phyloP scores from a whole-genome alignment of 2,329 filamentous ascomycete species.

The Bretziella fagacearum region DNA sequence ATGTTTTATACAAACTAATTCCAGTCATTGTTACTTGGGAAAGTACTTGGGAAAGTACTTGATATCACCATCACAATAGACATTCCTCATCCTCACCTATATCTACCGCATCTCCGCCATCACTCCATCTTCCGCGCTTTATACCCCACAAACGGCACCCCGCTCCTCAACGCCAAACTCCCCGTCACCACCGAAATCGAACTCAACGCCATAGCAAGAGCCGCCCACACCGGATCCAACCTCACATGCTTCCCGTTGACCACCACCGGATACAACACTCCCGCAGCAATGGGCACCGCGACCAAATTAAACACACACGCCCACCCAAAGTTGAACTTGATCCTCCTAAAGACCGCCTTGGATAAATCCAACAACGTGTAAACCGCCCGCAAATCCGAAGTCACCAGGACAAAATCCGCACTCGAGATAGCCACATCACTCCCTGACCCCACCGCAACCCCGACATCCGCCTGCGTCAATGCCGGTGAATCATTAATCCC shows the following conservation, averaged over 20 bases:
- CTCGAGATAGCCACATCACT: constrained; percentile 70
- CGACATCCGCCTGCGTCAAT: constrained; percentile 62
- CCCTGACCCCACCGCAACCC: constrained; percentile 68
- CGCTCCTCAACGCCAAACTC: constrained; percentile 51
- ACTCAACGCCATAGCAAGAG: constrained; percentile 80
- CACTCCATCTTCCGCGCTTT: constrained; percentile 20
- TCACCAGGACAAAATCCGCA: constrained; percentile 67
- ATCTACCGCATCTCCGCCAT: not conserved
- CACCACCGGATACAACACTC: constrained; percentile 50
- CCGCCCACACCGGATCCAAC: constrained; percentile 70
- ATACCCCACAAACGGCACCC: constrained; percentile 29
- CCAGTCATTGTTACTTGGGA: no score
- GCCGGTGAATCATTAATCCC: constrained; percentile 82
- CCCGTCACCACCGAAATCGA: constrained; percentile 78
- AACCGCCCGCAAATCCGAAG: constrained; percentile 50
- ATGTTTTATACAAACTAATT: no score
- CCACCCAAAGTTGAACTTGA: constrained; percentile 77
- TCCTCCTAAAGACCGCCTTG: constrained; percentile 53
- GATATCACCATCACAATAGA: no score
- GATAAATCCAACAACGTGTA: constrained; percentile 59
- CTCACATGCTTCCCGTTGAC: constrained; percentile 37
- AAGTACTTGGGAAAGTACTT: no score
- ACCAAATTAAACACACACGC: constrained; percentile 66
- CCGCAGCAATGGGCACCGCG: constrained; percentile 66
- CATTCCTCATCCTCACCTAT: no score